Evolutionary conservation across 2,329 filamentous ascomycete species (phyloP).

Genomic region (Fusarium lateritium): DNA sequence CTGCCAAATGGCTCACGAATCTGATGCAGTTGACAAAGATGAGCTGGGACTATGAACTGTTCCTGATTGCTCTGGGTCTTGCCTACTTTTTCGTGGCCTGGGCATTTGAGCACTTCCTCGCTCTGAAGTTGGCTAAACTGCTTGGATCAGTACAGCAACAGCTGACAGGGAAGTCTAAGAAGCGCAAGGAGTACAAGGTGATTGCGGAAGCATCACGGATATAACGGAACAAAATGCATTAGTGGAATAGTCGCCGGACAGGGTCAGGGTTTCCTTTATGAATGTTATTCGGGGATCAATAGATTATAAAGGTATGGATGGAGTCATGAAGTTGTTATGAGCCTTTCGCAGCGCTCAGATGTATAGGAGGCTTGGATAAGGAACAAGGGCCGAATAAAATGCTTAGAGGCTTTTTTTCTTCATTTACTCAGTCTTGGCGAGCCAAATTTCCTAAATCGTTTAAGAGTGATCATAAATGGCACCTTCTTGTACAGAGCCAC

Average conservation of each 20-base stretch:
- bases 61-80: constrained; percentile 78
- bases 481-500: no score
- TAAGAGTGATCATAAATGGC: no score
- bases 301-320: constrained; percentile 7
- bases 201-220: constrained; percentile 71
- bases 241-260: neutral
- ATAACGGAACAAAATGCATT: constrained; percentile 3
- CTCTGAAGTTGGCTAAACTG: constrained; percentile 76
- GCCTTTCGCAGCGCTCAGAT: neutral
- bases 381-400: neutral
- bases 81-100: constrained; percentile 79
- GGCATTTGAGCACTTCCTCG: constrained; percentile 78
- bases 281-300: neutral
- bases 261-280: neutral
- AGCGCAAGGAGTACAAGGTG: constrained; percentile 89
- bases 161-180: constrained; percentile 76
- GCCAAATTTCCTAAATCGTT: no score
- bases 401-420: neutral
- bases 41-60: constrained; percentile 78
- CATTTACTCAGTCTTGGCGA: constrained; percentile 1
- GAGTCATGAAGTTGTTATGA: neutral
- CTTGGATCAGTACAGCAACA: constrained; percentile 74
- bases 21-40: constrained; percentile 91
- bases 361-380: constrained; percentile 2
- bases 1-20: constrained; percentile 76